Evolutionary conservation across 768 basidiomycete species (phyloP), one percentile per base, ranked within the genome.

Genomic region (Rhodosporidiobolus odoratus): DNA sequence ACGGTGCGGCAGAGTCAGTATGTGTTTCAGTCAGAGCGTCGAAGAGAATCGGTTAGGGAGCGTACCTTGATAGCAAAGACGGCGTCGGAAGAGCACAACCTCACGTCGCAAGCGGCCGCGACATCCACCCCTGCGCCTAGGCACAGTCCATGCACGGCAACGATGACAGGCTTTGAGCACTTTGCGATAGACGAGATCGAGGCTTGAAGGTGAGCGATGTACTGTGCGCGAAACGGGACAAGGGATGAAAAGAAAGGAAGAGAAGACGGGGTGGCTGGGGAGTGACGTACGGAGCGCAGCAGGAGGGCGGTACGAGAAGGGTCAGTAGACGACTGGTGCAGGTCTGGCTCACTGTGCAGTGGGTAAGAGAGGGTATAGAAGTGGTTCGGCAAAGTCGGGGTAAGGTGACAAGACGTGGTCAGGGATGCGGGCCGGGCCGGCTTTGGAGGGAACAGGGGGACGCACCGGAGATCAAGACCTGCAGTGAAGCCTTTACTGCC

Each of bases 161-260:
- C 89, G 52, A 96, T 89, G 65, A 95, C 89, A 0, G 93, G 92
- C 77, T 89, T 87, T 0, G 84, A 83, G 65, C 87, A 87, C 17
- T 84, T 81, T 70, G 88, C 86, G 0, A 91, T 85, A 0, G 87
- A 82, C 0, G 85, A 82, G 52, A 95, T 89, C 37, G 86, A 85
- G 27, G 80, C 77, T 81, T 96, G 92, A 79, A 93, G 90, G 47
- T 81, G 79, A 79, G 79, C 58, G 58, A 69, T 68, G 66, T 68
- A 40, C 59, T 74, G 66, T 17, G 37, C n/a, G 0, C 40, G 30
- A 23, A 30, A 40, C 43, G 43, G 43, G 12, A 45, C 43, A 23
- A 23, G 8, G 43, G 30, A 15, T 6, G 30, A 19, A 17, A 12
- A 37, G 35, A 40, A 57, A 25, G 32, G 34, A 10, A 25, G 37